phyloP scores from a whole-genome alignment of 805 yeast species.

The Yarrowia sp. region DNA sequence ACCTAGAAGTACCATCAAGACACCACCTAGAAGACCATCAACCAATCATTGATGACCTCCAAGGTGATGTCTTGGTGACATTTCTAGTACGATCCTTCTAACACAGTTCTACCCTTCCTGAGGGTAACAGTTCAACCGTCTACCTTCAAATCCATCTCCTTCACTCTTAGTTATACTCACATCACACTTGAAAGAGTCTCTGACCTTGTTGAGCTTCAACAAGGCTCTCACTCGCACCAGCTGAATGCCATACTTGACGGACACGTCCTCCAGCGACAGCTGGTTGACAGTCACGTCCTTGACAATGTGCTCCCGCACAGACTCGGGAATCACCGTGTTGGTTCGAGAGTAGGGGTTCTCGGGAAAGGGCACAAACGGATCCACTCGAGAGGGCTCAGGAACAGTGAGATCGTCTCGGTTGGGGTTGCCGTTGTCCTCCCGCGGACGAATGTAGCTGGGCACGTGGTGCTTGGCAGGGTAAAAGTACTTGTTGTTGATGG shows the following conservation, averaged over 20 bases:
- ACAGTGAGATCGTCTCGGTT: conserved; percentile 23
- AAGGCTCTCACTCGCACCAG: conserved; percentile 91
- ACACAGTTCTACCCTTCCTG: not conserved
- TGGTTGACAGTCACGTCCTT: conserved; percentile 59
- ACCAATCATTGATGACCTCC: too few species aligned
- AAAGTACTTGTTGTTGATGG: conserved; percentile 26
- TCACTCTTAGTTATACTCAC: conserved; percentile 56
- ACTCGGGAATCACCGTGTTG: conserved; percentile 63
- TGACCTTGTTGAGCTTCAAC: conserved; percentile 68
- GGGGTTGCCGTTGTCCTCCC: not conserved
- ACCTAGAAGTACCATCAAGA: too few species aligned
- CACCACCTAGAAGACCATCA: too few species aligned
- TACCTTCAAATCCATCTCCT: not conserved
- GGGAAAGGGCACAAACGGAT: conserved; percentile 74
- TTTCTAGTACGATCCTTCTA: conserved; percentile 47
- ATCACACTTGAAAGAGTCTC: conserved; percentile 63
- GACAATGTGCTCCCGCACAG: conserved; percentile 66
- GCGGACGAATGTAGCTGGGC: conserved; percentile 19
- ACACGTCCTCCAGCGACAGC: conserved; percentile 72
- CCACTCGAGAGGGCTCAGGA: conserved; percentile 24
- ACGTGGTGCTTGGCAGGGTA: conserved; percentile 32
- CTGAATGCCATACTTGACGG: conserved; percentile 78
- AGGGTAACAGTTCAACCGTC: too few species aligned
- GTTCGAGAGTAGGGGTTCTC: conserved; percentile 73
- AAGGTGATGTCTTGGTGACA: too few species aligned